Evolutionary conservation across 257 asterid genomes (phyloP).

Genomic region (Petunia secreta): DNA sequence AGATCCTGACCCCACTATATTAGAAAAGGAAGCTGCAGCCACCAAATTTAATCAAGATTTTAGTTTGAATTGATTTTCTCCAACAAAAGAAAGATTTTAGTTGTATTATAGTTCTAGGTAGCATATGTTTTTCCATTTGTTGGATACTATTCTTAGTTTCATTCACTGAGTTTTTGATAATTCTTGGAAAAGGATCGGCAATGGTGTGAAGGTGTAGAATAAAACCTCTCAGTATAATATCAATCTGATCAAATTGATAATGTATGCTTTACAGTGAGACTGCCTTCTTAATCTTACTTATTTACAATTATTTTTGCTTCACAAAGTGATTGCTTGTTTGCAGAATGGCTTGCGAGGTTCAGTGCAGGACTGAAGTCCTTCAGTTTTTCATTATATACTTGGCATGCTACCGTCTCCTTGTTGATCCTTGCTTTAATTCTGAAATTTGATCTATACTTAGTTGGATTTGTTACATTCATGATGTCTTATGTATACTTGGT

Average conservation of each 20-base stretch:
- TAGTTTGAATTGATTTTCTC: too few relatives aligned
- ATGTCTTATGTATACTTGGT: neutral
- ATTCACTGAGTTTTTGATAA: neutral
- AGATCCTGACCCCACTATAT: too few relatives aligned
- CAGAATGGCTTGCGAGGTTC: neutral
- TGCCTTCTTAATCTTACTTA: neutral
- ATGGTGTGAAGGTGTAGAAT: neutral
- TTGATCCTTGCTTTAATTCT: neutral
- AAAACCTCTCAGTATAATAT: neutral
- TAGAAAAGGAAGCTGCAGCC: too few relatives aligned
- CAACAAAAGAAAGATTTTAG: too few relatives aligned
- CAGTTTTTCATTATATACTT: neutral
- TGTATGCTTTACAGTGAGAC: neutral
- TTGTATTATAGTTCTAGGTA: too few relatives aligned
- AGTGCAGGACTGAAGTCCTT: neutral
- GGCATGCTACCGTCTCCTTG: neutral
- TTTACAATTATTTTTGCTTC: neutral
- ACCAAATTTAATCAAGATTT: too few relatives aligned
- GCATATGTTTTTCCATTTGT: too few relatives aligned
- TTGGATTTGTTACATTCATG: neutral
- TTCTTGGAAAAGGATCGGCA: neutral
- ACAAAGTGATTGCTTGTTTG: neutral
- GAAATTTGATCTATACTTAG: neutral
- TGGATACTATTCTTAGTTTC: neutral
- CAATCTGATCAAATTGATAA: slow-evolving; percentile 1